phyloP scores from a whole-genome alignment of 1,284 basidiomycete species.

The Sporisorium exsertum region DNA sequence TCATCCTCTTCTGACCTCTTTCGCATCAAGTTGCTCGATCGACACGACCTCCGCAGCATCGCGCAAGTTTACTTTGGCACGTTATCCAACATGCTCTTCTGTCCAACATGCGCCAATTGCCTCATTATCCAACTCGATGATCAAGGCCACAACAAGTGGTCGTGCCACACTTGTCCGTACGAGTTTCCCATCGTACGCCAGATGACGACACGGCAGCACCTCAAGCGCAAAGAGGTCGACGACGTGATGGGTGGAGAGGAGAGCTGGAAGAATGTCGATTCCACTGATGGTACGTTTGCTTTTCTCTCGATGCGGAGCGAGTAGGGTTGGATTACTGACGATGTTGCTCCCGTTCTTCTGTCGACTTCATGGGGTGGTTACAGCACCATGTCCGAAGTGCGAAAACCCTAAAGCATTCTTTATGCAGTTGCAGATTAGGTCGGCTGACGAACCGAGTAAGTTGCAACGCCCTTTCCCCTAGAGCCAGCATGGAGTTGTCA shows the following conservation, averaged over 20 bases:
- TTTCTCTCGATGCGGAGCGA: neutral
- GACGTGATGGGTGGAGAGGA: constrained; percentile 74
- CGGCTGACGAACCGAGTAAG: constrained; percentile 74
- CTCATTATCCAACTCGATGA: constrained; percentile 78
- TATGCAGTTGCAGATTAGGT: constrained; percentile 94
- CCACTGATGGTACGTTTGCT: constrained; percentile 73
- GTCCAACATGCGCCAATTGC: constrained; percentile 92
- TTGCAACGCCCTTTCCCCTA: constrained; percentile 1
- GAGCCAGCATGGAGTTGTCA: neutral
- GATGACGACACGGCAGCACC: constrained; percentile 71
- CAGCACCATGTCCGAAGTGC: constrained; percentile 82
- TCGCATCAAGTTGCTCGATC: neutral
- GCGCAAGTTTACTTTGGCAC: neutral
- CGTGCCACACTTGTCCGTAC: constrained; percentile 93
- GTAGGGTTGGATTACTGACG: neutral
- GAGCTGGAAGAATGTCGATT: constrained; percentile 94
- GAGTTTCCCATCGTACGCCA: constrained; percentile 88
- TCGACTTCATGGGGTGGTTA: neutral
- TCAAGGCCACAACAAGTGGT: constrained; percentile 82
- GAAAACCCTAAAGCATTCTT: constrained; percentile 90
- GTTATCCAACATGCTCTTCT: constrained; percentile 80
- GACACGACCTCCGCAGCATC: neutral
- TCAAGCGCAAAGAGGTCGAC: constrained; percentile 61
- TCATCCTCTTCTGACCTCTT: neutral
- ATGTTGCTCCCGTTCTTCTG: neutral